Evolutionary conservation across 2,329 filamentous ascomycete species (phyloP), one percentile per base, ranked within the genome.

Genomic region (Ceratocystiopsis brevicomis): DNA sequence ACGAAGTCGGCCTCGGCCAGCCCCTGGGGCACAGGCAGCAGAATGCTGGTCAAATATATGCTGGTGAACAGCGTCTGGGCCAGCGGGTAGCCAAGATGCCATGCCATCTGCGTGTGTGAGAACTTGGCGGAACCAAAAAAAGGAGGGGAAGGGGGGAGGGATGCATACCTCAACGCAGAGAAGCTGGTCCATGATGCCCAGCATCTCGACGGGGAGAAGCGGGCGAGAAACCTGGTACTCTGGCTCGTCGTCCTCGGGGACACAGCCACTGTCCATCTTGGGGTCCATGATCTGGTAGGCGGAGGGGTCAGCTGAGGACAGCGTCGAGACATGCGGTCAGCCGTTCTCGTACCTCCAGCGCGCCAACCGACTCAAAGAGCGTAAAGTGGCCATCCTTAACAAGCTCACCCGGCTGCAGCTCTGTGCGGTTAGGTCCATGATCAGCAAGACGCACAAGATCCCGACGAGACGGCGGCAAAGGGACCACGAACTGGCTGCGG

Each of bases 191-290:
- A 98, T 92, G 51, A 98, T 85, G 32, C 90, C 88, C 43, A 98
- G 64, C 1, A 93, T 74, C 59, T 98, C 80, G 52, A 81, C 75
- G 0, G 85, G 81, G 14, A 78, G 65, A 37, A 93, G 63, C 8
- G 71, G 64, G 39, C 68, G 66, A 38, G 73, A 64, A 37, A 86
- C 73, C 54, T 94, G 79, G 59, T 88, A 93, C 25, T 30, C 25
- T 8, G 40, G 33, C 41, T 81, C 71, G 49, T 88, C 80, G 30
- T 78, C 81, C 9, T 80, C 74, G 17, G 75, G 69, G 8, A 92
- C 66, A 50, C 80, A 86, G 25, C 90, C 90, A 56, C 85, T 95
- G 60, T 98, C 90, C 90, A 98, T 98, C 62, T 96, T 98, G 1
- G 83, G 78, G 56, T 98, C 90, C 84, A 95, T 95, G 53, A 98